Evolutionary conservation across 2,329 filamentous ascomycete species (phyloP), one percentile per base, ranked within the genome.

Genomic region (Sclerotinia glacialis): DNA sequence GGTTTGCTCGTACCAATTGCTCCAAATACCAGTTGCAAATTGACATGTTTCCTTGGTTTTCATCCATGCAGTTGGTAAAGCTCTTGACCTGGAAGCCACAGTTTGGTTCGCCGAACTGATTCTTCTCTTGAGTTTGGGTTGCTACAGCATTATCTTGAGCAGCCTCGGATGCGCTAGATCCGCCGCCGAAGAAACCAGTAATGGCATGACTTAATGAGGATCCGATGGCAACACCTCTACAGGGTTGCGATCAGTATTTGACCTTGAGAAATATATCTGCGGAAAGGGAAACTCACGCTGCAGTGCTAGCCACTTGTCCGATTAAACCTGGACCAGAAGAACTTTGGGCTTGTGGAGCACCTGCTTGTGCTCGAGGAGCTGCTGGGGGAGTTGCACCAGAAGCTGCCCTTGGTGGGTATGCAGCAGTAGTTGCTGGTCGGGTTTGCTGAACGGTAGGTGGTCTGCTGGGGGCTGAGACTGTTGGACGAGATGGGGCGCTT

Each of bases 1-100:
- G 40, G 23, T 26, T 61, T 28, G 76, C 14, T n/a, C 78, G 64
- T 79, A 82, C 80, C 80, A 99, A 84, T 86, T 99, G 94, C 79
- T 99, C 95, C 75, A 99, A 82, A 80, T 99, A 99, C 93, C 94
- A 99, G 73, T 91, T 90, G 83, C 95, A 99, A 77, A 97, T 96
- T 77, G 90, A 89, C 89, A 99, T 88, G 81, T 95, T 93, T 73
- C 95, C 95, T 77, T 88, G 83, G 80, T 99, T 90, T 77, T 98
- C 91, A 79, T 98, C 93, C 89, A 99, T 90, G 85, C 95, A 99
- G 82, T 89, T 90, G 76, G 92, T 93, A 85, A 99, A 98, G 80
- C 86, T 87, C 80, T 88, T 87, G 65, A 93, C 88, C 74, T 95
- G 92, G 65, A 83, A 86, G 71, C 87, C 87, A 82, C 95, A 99